Percentiles rank a stretch among this genome's conserved stretches.
These are phyloP conservation scores for Fraxinus platypoda DNA, from an alignment of 305 asterid species.

Conservation along the genomic window DNA sequence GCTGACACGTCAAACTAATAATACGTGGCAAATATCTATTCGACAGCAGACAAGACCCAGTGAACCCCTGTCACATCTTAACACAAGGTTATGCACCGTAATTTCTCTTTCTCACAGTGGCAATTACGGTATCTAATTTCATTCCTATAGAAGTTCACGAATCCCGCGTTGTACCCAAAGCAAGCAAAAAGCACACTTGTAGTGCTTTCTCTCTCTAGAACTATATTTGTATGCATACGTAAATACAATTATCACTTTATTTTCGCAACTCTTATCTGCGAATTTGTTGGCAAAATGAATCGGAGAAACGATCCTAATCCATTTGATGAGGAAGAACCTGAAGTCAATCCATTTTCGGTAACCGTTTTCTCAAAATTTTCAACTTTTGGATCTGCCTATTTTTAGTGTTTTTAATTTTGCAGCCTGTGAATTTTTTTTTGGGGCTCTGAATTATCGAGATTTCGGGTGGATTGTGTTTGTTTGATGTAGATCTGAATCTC, in stretches of 20 bases:
- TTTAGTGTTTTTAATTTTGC: neutral
- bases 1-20: neutral
- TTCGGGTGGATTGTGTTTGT: conserved; percentile 20
- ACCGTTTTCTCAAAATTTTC: conserved; percentile 11
- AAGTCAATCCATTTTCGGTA: conserved; percentile 96
- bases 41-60: neutral
- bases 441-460: neutral
- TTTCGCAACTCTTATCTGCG: conserved; percentile 19
- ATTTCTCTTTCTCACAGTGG: conserved; percentile 12
- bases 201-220: conserved; percentile 1
- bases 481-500: conserved; percentile 38
- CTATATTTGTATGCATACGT: neutral
- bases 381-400: conserved; percentile 11
- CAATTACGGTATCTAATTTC: conserved; percentile 6
- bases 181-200: conserved; percentile 12
- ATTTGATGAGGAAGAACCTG: conserved; percentile 86
- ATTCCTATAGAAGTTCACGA: conserved; percentile 11
- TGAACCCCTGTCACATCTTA: neutral
- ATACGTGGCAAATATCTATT: neutral
- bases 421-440: conserved; percentile 9
- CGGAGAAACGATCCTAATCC: conserved; percentile 87
- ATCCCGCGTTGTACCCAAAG: conserved; percentile 33
- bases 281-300: conserved; percentile 45
- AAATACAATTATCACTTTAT: conserved; percentile 10
- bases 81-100: conserved; percentile 7